These are phyloP conservation scores for Russula virescens DNA, from an alignment of 768 basidiomycete species.

Conservation along the genomic window DNA sequence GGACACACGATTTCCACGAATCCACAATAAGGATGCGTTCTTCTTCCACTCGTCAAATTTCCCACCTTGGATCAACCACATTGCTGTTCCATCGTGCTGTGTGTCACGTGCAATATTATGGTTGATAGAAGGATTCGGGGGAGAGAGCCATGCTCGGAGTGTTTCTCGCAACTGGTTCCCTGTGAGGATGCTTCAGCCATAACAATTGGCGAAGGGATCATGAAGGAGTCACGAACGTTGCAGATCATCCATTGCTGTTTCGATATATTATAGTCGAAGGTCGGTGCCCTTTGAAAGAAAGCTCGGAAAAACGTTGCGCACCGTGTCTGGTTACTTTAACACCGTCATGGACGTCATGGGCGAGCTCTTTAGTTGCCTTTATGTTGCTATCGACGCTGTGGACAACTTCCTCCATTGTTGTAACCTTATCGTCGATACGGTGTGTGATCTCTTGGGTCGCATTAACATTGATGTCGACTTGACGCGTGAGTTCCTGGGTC, in stretches of 20 bases:
- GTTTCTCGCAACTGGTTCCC: background rate
- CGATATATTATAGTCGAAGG: background rate
- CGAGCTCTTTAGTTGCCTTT: background rate
- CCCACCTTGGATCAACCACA: background rate
- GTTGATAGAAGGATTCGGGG: slow-evolving; percentile 7
- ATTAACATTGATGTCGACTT: background rate
- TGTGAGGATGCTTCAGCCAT: background rate
- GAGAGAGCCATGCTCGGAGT: background rate
- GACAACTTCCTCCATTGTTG: background rate
- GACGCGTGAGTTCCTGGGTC: background rate
- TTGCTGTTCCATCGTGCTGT: background rate
- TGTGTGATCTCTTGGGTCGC: background rate
- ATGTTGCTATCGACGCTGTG: background rate
- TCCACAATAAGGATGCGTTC: slow-evolving; percentile 1
- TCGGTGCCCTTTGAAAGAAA: background rate
- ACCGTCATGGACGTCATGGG: background rate
- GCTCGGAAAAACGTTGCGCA: background rate
- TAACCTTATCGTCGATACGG: background rate
- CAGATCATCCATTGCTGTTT: background rate
- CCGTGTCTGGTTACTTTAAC: background rate
- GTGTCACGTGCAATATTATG: background rate
- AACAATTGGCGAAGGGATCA: too few species aligned
- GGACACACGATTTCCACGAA: slow-evolving; percentile 2
- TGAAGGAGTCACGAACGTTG: background rate
- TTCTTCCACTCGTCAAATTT: background rate